A percentile compares a stretch with the other conserved stretches of the same genome.
Conservation (phyloP, 352 stramenopile species). For the Globisporangium takayamanum region DNA sequence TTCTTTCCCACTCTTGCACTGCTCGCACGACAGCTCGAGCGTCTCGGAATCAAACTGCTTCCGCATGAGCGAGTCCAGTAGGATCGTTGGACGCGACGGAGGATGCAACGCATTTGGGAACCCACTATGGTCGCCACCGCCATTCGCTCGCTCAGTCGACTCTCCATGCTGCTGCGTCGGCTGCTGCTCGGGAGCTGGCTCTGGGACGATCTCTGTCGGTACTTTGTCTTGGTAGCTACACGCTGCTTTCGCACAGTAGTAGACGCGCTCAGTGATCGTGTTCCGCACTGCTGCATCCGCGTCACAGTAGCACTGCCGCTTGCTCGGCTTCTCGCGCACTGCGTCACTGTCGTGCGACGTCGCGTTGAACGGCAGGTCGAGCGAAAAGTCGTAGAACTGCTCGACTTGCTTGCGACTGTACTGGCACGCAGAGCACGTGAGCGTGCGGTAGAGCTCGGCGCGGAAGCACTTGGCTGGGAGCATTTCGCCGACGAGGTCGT, state of each 20-base stretch:
- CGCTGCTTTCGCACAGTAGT: conserved; percentile 47
- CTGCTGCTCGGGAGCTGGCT: not conserved
- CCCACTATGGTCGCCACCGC: not conserved
- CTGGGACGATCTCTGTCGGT: conserved; percentile 1
- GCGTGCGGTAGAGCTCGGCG: conserved; percentile 62
- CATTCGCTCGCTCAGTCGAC: not conserved
- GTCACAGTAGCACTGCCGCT: conserved; percentile 60
- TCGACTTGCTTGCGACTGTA: conserved; percentile 78
- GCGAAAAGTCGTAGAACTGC: conserved; percentile 83
- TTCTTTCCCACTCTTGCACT: conserved; percentile 67
- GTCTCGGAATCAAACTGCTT: conserved; percentile 78
- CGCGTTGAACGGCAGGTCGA: conserved; percentile 62
- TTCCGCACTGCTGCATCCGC: conserved; percentile 26
- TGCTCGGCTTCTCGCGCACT: conserved; percentile 12
- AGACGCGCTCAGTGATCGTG: conserved; percentile 32
- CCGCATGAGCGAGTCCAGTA: conserved; percentile 49
- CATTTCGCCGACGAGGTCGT: conserved; percentile 46
- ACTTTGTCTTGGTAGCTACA: conserved; percentile 62
- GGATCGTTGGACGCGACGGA: conserved; percentile 23
- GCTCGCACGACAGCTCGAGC: conserved; percentile 79
- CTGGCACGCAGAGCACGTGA: conserved; percentile 69
- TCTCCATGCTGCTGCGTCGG: not conserved
- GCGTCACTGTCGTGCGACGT: not conserved
- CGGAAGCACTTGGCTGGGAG: conserved; percentile 76
- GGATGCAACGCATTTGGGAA: not conserved